Conservation (phyloP, 2,329 filamentous ascomycete species). For the Nemania serpens region DNA sequence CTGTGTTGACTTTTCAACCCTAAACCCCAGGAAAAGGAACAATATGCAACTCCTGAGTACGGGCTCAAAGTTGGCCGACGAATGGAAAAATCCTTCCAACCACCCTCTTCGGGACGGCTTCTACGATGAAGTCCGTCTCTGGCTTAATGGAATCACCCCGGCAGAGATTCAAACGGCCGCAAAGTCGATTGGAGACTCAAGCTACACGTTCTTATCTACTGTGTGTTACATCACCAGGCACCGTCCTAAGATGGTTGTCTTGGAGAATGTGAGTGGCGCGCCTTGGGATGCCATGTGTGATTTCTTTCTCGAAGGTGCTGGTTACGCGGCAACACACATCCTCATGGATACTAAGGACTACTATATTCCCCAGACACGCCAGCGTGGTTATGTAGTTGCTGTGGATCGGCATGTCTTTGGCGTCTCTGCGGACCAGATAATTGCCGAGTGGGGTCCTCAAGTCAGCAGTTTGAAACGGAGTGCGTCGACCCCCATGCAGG, state of each 20-base stretch:
- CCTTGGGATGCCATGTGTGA: slow-evolving; percentile 61
- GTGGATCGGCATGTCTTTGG: slow-evolving; percentile 49
- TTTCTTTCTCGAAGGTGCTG: slow-evolving; percentile 48
- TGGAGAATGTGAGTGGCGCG: slow-evolving; percentile 71
- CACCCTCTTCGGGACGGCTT: slow-evolving; percentile 25
- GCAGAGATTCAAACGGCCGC: slow-evolving; percentile 53
- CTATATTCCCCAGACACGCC: slow-evolving; percentile 73
- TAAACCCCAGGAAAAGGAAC: slow-evolving; percentile 59
- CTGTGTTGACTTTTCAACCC: slow-evolving; percentile 73
- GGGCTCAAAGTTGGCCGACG: slow-evolving; percentile 45
- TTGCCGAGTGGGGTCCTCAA: slow-evolving; percentile 47
- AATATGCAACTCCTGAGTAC: slow-evolving; percentile 35
- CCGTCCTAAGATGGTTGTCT: slow-evolving; percentile 65
- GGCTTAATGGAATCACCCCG: slow-evolving; percentile 42
- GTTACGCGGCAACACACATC: slow-evolving; percentile 57
- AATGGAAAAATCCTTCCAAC: not conserved
- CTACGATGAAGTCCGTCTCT: slow-evolving; percentile 7
- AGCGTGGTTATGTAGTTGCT: slow-evolving; percentile 63
- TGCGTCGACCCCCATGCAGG: slow-evolving; percentile 65
- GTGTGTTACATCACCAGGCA: slow-evolving; percentile 58
- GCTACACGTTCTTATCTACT: slow-evolving; percentile 67
- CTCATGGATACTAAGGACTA: slow-evolving; percentile 71
- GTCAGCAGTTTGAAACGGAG: slow-evolving; percentile 56
- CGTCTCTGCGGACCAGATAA: slow-evolving; percentile 34
- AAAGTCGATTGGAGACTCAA: slow-evolving; percentile 67